Evolutionary conservation across 495 filamentous ascomycete genomes (phyloP), one percentile per base, ranked within the genome.

Genomic region (Penicillium maclennaniae): DNA sequence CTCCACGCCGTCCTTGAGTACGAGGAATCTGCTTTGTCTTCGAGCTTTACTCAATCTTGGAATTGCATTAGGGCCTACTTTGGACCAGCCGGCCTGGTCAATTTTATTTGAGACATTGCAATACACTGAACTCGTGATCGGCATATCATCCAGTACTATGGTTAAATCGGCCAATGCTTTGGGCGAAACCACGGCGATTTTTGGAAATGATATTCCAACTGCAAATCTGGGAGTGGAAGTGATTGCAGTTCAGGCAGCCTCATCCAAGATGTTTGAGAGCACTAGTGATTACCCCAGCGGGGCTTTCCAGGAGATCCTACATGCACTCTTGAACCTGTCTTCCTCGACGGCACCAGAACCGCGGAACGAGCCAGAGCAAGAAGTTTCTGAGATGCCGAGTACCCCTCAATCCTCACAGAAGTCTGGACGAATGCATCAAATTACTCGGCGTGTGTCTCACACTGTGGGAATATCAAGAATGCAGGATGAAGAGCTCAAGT

Each of bases 91-190:
- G 16, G 88, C 92, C 21, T 97, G 92, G 90, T 83, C 83, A 1
- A 97, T 98, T 49, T 72, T 97, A 17, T 74, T 97, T 2, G 92
- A 96, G 56, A 95, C 91, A 0, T 74, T 97, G 6, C 88, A 95
- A 59, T 87, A 96, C 65, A 92, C 91, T 7, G 92, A 96, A 61
- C 80, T 92, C 43, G 81, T 97, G 14, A 77, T 96, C 45, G 88
- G 87, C 45, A 75, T 80, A 15, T 74, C 79, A 1, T 71, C 70
- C 0, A 62, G 65, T 19, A 53, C 63, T 20, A 65, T 71, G 67
- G 43, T 63, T 56, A 59, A 71, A 58, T 48, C 66, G 12, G 41
- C 61, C 51, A 64, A 56, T 60, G 69, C 58, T 26, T 53, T 57
- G 39, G 59, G 47, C 7, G 76, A 75, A 6, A 54, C 55, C 36